Evolutionary conservation across 208 protist species (phyloP), one percentile per base, ranked within the genome.

Genomic region (Trypanosomatidae sp.): DNA sequence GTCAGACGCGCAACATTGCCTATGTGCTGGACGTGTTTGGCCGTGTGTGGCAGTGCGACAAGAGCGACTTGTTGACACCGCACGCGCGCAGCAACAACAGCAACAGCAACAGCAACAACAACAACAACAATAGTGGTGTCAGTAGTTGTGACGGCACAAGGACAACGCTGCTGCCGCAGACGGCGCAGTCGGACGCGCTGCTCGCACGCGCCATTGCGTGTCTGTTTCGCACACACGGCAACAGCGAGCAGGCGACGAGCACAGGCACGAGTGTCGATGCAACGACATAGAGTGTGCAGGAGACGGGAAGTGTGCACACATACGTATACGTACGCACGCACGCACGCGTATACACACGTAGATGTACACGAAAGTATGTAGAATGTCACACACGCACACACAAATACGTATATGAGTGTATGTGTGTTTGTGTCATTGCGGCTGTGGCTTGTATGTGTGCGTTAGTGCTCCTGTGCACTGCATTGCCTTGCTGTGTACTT

Each of bases 11-110:
- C 33, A 83, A 85, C 56, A 74, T 89, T 24, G 51, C 52, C 28
- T 77, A 57, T 49, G 54, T 86, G n/a, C 62, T 85, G 33, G 48
- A 68, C 21, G 41, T 76, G 2, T 65, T 89, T 43, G 75, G 75
- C 8, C 54, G 22, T 22, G 19, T n/a, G n/a, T n/a, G n/a, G n/a
- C n/a, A n/a, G n/a, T n/a, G n/a, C n/a, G n/a, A n/a, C n/a, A n/a
- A n/a, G n/a, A n/a, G n/a, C n/a, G n/a, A n/a, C n/a, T n/a, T n/a
- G n/a, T n/a, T n/a, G n/a, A n/a, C n/a, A n/a, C n/a, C n/a, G n/a
- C n/a, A n/a, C n/a, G n/a, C n/a, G n/a, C n/a, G n/a, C n/a, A n/a
- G n/a, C n/a, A n/a, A n/a, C n/a, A n/a, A n/a, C n/a, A n/a, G n/a
- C n/a, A n/a, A n/a, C n/a, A n/a, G n/a, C n/a, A n/a, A n/a, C n/a